Evolutionary conservation across 2,329 filamentous ascomycete genomes (phyloP).

Genomic region (Colletotrichum costaricense): DNA sequence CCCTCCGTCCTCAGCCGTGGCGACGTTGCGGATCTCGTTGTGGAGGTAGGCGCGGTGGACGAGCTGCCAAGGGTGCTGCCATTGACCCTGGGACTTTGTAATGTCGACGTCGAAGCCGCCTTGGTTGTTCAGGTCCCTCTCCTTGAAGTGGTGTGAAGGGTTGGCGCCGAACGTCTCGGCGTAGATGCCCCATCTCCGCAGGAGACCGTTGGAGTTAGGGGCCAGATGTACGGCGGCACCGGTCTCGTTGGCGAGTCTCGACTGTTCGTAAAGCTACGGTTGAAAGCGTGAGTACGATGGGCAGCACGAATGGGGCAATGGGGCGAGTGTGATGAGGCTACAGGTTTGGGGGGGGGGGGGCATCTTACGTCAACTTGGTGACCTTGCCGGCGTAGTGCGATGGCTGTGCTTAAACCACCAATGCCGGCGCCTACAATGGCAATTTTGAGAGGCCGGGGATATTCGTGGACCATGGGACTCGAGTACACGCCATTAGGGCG

Average conservation of each 20-base stretch:
- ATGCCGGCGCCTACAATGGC: constrained; percentile 58
- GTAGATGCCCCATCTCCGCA: constrained; percentile 53
- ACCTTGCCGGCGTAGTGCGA: constrained; percentile 63
- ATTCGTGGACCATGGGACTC: constrained; percentile 30
- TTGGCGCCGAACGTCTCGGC: constrained; percentile 52
- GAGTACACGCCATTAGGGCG: constrained; percentile 9
- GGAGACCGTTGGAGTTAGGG: constrained; percentile 69
- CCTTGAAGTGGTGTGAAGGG: constrained; percentile 40
- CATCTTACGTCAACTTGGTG: constrained; percentile 55
- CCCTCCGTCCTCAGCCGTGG: constrained; percentile 48
- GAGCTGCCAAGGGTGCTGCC: constrained; percentile 60
- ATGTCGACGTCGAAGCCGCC: constrained; percentile 49
- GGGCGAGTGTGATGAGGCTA: neutral
- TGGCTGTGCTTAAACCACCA: constrained; percentile 63
- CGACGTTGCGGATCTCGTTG: constrained; percentile 57
- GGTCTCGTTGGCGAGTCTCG: constrained; percentile 63
- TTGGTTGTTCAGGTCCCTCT: constrained; percentile 51
- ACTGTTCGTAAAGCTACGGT: constrained; percentile 64
- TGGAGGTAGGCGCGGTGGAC: constrained; percentile 65
- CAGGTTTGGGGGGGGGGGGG: neutral
- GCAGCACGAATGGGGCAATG: neutral
- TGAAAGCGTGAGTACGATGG: neutral
- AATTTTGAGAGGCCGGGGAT: constrained; percentile 32
- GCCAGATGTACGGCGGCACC: constrained; percentile 73
- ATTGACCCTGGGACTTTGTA: constrained; percentile 48